Evolutionary conservation across 371 early-diverging fungal genomes (phyloP).

Genomic region (Dichotomocladium elegans): DNA sequence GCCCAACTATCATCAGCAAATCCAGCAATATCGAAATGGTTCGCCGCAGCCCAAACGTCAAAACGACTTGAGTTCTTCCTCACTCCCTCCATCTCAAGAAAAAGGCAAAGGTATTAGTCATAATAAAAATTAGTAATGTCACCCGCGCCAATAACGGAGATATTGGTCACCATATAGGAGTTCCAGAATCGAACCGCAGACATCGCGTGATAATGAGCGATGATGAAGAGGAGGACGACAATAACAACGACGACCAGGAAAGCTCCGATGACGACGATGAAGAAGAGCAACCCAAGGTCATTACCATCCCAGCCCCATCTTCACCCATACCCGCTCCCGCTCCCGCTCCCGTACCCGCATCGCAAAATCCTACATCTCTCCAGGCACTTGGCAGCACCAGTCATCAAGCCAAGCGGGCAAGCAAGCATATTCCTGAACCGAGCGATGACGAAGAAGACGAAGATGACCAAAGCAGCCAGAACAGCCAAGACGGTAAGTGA

Average conservation of each 20-base stretch:
- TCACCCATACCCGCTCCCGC: background rate
- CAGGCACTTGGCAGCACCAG: background rate
- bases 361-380: constrained; percentile 1
- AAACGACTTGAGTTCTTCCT: background rate
- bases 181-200: too few relatives aligned
- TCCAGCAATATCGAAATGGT: background rate
- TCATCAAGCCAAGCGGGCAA: background rate
- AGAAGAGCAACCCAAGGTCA: background rate
- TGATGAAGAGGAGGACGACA: constrained; percentile 16
- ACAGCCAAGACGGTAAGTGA: background rate
- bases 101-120: background rate
- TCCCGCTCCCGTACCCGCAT: background rate
- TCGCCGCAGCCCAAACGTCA: background rate
- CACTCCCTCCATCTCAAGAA: background rate
- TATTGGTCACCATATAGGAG: too few relatives aligned
- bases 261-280: constrained; percentile 1
- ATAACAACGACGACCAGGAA: constrained; percentile 10
- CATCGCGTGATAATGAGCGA: constrained; percentile 6
- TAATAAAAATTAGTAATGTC: too few relatives aligned
- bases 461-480: background rate
- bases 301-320: constrained; percentile 1
- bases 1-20: background rate
- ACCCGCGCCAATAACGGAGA: too few relatives aligned
- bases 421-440: constrained; percentile 4
- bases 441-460: constrained; percentile 26